Base-by-base conservation (phyloP, 805 yeast genomes). In the Teunomyces stri region DNA sequence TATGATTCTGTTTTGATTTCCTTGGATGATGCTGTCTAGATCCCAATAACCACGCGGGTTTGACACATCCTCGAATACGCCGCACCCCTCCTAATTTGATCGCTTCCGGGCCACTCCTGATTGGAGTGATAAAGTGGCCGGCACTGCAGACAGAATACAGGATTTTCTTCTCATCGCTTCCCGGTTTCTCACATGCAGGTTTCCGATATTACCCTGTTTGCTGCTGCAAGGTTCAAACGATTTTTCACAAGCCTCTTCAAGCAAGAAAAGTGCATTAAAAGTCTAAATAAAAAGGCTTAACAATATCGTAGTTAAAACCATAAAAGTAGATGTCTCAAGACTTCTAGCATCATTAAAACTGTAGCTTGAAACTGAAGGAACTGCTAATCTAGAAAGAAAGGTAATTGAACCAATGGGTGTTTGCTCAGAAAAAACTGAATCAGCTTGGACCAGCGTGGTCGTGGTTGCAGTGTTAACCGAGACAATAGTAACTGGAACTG, bases 271-370 rank as follows among this genome's bases (percentile, higher is more conserved):
- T 25, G 27, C 9, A 25, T 25, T 6, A n/a, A 37, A 13, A 6
- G 40, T 37, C 40, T 39, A 37, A 37, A 37, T 21, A 37, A 37
- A 9, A 37, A 37, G 40, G 40, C 40, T 37, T 22, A 37, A n/a
- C 40, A n/a, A 15, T 11, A 37, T 12, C 12, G 16, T 21, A 21
- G 15, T 13, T 7, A 37, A 12, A 9, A 10, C 29, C 25, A n/a
- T n/a, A 6, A 22, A 6, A 12, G 22, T 5, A 2, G 40, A 37
- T 10, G 9, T 6, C 13, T n/a, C 10, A 7, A 12, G n/a, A 13
- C 22, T 37, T 25, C 16, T 15, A 2, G 29, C 13, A n/a, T 27
- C 40, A 7, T 22, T 22, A 6, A 11, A 6, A 20, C 18, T 37
- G 16, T 21, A 22, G 16, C 29, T 37, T 6, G 40, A 37, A 21